phyloP scores from a whole-genome alignment of 495 filamentous ascomycete species.

The Aspergillus ostianus region DNA sequence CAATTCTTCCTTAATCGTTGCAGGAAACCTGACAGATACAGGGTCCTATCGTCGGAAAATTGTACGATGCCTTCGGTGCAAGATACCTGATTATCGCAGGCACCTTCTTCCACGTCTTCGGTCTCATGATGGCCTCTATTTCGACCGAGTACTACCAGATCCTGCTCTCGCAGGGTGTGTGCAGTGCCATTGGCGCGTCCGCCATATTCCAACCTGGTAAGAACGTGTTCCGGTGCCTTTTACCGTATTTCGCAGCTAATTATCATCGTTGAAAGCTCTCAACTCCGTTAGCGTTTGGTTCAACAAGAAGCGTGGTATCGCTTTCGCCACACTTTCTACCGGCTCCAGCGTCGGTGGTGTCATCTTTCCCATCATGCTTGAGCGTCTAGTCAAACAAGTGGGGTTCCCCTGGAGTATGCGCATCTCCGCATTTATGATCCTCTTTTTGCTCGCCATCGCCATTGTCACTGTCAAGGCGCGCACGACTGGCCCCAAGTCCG shows the following conservation, averaged over 20 bases:
- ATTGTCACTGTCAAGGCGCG: slow-evolving; percentile 31
- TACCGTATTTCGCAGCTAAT: neutral
- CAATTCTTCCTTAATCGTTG: no score
- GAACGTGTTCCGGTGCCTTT: neutral
- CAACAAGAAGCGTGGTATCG: slow-evolving; percentile 46
- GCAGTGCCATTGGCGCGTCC: slow-evolving; percentile 31
- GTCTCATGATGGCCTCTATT: slow-evolving; percentile 60
- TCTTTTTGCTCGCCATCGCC: slow-evolving; percentile 28
- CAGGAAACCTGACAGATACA: neutral
- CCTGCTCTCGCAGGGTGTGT: slow-evolving; percentile 42
- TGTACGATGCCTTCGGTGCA: slow-evolving; percentile 66
- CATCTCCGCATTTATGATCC: slow-evolving; percentile 37
- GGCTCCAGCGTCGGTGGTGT: slow-evolving; percentile 56
- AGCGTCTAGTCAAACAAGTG: slow-evolving; percentile 30
- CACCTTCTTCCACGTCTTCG: slow-evolving; percentile 62
- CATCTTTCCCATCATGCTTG: slow-evolving; percentile 42
- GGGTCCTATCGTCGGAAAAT: slow-evolving; percentile 21
- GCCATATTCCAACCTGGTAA: slow-evolving; percentile 23
- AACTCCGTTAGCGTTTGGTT: slow-evolving; percentile 47
- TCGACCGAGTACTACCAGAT: slow-evolving; percentile 44
- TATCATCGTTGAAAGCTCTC: neutral
- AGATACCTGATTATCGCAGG: slow-evolving; percentile 60
- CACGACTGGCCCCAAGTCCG: slow-evolving; percentile 15
- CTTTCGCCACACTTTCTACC: slow-evolving; percentile 47
- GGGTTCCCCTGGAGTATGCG: slow-evolving; percentile 45